These are phyloP conservation scores for Fomitopsis pinicola DNA, from an alignment of 1,284 basidiomycete genomes.

Conservation along the genomic window DNA sequence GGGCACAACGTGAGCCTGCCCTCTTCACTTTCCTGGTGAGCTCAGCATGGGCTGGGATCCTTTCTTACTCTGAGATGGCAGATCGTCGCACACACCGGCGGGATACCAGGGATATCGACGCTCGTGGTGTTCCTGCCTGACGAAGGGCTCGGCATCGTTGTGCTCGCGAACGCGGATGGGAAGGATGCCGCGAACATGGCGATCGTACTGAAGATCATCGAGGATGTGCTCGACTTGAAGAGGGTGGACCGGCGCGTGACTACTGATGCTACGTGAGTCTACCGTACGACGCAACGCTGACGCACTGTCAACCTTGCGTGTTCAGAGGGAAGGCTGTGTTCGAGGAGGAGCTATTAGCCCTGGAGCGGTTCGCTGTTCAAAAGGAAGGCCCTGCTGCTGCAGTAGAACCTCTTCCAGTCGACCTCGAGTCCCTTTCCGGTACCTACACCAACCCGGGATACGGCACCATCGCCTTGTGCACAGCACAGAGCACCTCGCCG, in stretches of 20 bases:
- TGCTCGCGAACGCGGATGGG: slow-evolving; percentile 38
- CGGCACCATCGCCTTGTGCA: slow-evolving; percentile 31
- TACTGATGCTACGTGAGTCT: background rate
- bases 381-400: background rate
- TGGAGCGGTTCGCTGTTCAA: background rate
- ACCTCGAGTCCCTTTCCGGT: slow-evolving; percentile 24
- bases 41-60: no score
- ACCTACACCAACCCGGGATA: slow-evolving; percentile 33
- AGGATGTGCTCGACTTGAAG: slow-evolving; percentile 13
- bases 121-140: slow-evolving; percentile 26
- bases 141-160: slow-evolving; percentile 35
- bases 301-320: background rate
- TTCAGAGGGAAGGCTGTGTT: background rate
- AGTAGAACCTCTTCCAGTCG: slow-evolving; percentile 19
- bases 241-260: background rate
- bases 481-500: slow-evolving; percentile 19
- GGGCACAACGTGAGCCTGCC: slow-evolving; percentile 18
- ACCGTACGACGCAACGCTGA: background rate
- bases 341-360: background rate
- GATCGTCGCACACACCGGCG: slow-evolving; percentile 21
- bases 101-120: slow-evolving; percentile 33
- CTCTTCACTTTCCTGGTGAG: no score
- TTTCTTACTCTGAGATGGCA: background rate
- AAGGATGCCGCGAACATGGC: slow-evolving; percentile 28
- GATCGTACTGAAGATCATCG: slow-evolving; percentile 14